Evolutionary conservation across 1,284 basidiomycete genomes (phyloP), one percentile per base, ranked within the genome.

Genomic region (Malassezia restricta): DNA sequence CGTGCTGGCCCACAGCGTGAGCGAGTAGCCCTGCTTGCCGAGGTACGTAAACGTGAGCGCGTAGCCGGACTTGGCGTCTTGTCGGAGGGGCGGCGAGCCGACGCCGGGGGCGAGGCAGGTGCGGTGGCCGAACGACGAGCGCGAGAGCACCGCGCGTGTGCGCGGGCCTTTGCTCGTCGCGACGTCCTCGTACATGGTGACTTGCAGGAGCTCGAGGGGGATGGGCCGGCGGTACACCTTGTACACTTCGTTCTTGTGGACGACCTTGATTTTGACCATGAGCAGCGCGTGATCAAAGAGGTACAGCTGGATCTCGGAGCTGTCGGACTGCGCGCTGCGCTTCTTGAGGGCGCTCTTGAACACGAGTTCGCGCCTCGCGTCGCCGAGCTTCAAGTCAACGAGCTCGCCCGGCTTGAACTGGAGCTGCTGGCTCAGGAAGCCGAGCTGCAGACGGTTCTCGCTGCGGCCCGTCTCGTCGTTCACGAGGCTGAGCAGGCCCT

Each of bases 201-300:
- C 81, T 45, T 87, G 80, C 14, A 99, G 81, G 1, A 99, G 79
- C 70, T 98, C 94, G 39, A 98, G 80, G 0, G 94, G 94, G 62
- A 98, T 95, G 0, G 94, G 94, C 86, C 86, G 82, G 62, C 90
- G 84, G 72, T 94, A 94, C 20, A 96, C 92, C 72, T 89, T 89
- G 75, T 83, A 85, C 66, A 91, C 86, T 63, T 96, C 91, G 51
- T 84, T 83, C 74, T 92, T 91, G 74, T 85, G 86, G 46, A 78
- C 83, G 69, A 74, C 86, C 73, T 82, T 91, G 65, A 83, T 81
- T 77, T 98, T 98, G 61, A 87, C 90, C 80, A 98, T 87, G 41
- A 99, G 77, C 48, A 99, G 76, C 0, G 91, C 91, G 75, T 99
- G 92, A 73, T 98, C 94, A 68, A 99, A 95, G 62, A 98, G 76